These are phyloP conservation scores for Paramyrothecium roridum DNA, from an alignment of 2,329 filamentous ascomycete species.

Conservation along the genomic window DNA sequence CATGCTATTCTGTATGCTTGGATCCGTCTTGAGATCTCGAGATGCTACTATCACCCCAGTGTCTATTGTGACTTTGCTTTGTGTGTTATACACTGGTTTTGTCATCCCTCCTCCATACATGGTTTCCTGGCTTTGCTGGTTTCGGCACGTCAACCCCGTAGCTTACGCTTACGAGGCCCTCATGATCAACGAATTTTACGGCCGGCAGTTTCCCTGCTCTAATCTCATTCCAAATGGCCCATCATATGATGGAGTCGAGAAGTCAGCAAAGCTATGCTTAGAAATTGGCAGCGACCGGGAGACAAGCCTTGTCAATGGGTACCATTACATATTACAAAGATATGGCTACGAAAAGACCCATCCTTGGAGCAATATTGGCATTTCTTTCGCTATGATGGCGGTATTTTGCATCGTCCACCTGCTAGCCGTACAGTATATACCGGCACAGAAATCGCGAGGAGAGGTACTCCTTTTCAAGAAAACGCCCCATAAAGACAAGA, in stretches of 20 bases:
- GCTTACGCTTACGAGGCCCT: background rate
- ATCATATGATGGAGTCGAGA: background rate
- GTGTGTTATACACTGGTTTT: background rate
- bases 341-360: background rate
- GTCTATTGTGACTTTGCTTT: background rate
- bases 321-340: background rate
- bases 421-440: background rate
- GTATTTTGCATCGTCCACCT: background rate
- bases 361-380: background rate
- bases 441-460: background rate
- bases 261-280: background rate
- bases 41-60: background rate
- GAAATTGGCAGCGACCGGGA: background rate
- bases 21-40: background rate
- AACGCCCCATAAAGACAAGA: too few species aligned
- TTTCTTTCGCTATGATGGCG: background rate
- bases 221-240: background rate
- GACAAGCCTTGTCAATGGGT: background rate
- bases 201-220: background rate
- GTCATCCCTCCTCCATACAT: background rate
- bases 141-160: background rate
- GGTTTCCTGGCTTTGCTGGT: background rate
- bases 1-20: background rate
- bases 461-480: background rate
- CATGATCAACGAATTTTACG: conserved; percentile 1